Percentiles rank a stretch among this genome's conserved stretches.
Conservation (phyloP, 768 basidiomycete genomes). For the Tylopilus sp. region DNA sequence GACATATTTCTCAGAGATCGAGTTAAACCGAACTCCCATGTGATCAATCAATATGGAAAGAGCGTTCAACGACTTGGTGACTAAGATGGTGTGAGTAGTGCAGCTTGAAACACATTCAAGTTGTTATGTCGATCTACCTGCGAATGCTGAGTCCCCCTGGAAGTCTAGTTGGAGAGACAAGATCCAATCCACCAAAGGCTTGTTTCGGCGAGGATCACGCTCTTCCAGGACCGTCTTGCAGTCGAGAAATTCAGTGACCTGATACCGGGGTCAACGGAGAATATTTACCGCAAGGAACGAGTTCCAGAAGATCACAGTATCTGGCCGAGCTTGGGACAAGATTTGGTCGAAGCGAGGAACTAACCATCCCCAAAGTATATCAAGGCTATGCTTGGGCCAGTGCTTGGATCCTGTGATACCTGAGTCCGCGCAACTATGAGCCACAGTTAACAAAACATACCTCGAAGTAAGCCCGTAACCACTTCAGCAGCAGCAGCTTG, state of each 20-base stretch:
- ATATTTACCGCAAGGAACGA: slow-evolving; percentile 43
- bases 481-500: slow-evolving; percentile 79
- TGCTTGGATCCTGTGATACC: slow-evolving; percentile 68
- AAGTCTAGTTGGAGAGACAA: slow-evolving; percentile 76
- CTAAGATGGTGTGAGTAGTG: slow-evolving; percentile 37
- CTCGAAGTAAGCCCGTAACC: slow-evolving; percentile 70
- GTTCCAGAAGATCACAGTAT: slow-evolving; percentile 78
- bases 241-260: slow-evolving; percentile 7
- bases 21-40: slow-evolving; percentile 62
- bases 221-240: slow-evolving; percentile 52
- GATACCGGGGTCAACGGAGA: background rate
- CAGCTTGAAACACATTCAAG: background rate
- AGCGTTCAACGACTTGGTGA: slow-evolving; percentile 70
- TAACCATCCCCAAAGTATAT: slow-evolving; percentile 73
- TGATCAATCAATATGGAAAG: slow-evolving; percentile 65
- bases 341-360: slow-evolving; percentile 56
- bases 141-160: slow-evolving; percentile 81
- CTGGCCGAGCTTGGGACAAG: slow-evolving; percentile 76
- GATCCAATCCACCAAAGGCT: slow-evolving; percentile 74
- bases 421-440: slow-evolving; percentile 5
- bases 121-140: slow-evolving; percentile 49
- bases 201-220: slow-evolving; percentile 77
- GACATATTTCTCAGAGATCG: slow-evolving; percentile 65
- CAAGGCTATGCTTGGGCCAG: slow-evolving; percentile 57
- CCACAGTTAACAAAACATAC: slow-evolving; percentile 33